Evolutionary conservation across 768 basidiomycete species (phyloP).

Genomic region (Lanmaoa pseudosensibilis): DNA sequence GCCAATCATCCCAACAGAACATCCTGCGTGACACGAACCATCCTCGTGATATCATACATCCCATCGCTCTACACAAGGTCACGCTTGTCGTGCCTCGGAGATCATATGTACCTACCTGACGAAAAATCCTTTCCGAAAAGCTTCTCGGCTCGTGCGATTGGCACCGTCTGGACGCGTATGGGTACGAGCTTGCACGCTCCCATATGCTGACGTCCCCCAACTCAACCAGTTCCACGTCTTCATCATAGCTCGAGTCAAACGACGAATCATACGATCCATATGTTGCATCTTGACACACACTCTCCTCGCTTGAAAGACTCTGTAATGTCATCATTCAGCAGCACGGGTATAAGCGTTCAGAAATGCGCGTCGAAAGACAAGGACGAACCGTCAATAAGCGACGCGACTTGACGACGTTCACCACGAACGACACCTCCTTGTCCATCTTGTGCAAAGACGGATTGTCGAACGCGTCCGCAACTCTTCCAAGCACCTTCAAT

Average conservation of each 20-base stretch:
- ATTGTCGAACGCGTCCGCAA: slow-evolving; percentile 33
- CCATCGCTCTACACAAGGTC: slow-evolving; percentile 15
- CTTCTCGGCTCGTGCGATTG: slow-evolving; percentile 1
- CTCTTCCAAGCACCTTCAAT: slow-evolving; percentile 25
- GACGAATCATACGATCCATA: slow-evolving; percentile 17
- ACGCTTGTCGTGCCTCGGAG: neutral
- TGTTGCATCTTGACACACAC: slow-evolving; percentile 2
- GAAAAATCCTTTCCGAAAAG: neutral
- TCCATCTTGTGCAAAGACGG: slow-evolving; percentile 19
- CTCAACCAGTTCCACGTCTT: slow-evolving; percentile 19
- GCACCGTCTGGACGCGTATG: slow-evolving; percentile 5
- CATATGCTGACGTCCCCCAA: slow-evolving; percentile 12
- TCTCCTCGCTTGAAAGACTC: slow-evolving; percentile 21
- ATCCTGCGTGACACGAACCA: slow-evolving; percentile 20
- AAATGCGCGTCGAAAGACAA: neutral
- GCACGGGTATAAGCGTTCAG: neutral
- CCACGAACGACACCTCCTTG: slow-evolving; percentile 21
- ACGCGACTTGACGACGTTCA: slow-evolving; percentile 26
- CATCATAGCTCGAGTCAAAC: slow-evolving; percentile 17
- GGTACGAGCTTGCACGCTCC: slow-evolving; percentile 19
- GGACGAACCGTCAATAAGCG: slow-evolving; percentile 21
- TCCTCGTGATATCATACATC: slow-evolving; percentile 23
- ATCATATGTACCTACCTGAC: slow-evolving; percentile 14
- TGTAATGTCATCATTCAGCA: neutral
- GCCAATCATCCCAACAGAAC: neutral